phyloP scores from a whole-genome alignment of 2,329 filamentous ascomycete species.

The Metarhizium robertsii region DNA sequence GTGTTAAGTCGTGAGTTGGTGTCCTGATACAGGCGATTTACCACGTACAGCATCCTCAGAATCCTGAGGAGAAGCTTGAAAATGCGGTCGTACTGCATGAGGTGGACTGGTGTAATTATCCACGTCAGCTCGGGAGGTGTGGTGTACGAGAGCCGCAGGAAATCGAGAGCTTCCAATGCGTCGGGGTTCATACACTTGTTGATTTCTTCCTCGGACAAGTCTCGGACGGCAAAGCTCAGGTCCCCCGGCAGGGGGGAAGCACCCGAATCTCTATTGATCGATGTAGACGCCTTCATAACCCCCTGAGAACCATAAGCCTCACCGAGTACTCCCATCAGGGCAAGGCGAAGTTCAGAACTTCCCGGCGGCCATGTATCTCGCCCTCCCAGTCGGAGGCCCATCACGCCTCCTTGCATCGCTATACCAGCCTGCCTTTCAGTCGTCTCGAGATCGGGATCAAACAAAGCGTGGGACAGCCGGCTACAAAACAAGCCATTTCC shows the following conservation, averaged over 20 bases:
- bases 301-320: slow-evolving; percentile 53
- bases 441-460: slow-evolving; percentile 71
- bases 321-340: slow-evolving; percentile 73
- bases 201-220: slow-evolving; percentile 69
- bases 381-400: slow-evolving; percentile 75
- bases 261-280: slow-evolving; percentile 18
- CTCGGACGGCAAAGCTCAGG: slow-evolving; percentile 75
- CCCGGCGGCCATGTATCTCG: slow-evolving; percentile 86
- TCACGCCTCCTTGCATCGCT: slow-evolving; percentile 58
- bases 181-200: slow-evolving; percentile 74
- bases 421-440: slow-evolving; percentile 65
- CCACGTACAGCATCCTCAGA: slow-evolving; percentile 68
- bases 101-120: slow-evolving; percentile 60
- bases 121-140: slow-evolving; percentile 61
- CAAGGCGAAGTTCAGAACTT: slow-evolving; percentile 83
- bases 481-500: slow-evolving; percentile 78
- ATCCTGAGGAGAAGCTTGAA: slow-evolving; percentile 74
- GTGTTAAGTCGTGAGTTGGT: slow-evolving; percentile 30
- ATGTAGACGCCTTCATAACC: slow-evolving; percentile 6
- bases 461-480: slow-evolving; percentile 71
- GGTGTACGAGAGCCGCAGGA: slow-evolving; percentile 78
- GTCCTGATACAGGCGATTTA: slow-evolving; percentile 54
- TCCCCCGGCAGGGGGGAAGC: slow-evolving; percentile 51
- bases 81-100: slow-evolving; percentile 76
- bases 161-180: slow-evolving; percentile 83